Percentiles rank a stretch among this genome's conserved stretches.
These are phyloP conservation scores for Magnolia officinalis DNA, from an alignment of 164 flowering plant species.

Conservation along the genomic window DNA sequence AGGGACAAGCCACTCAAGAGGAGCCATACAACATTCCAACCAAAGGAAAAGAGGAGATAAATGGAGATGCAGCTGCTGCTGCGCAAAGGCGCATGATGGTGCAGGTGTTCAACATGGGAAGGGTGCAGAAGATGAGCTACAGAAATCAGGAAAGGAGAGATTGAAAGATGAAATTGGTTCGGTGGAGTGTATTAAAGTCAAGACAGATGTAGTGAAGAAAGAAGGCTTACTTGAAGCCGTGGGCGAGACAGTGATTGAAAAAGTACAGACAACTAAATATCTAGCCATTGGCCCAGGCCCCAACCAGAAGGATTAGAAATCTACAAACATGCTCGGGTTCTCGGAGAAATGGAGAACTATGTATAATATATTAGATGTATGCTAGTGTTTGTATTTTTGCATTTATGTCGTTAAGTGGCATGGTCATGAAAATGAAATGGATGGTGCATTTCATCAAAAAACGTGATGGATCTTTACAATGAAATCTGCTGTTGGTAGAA, in stretches of 20 bases:
- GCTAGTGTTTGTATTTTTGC: background rate
- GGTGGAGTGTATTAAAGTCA: background rate
- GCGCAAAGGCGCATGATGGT: background rate
- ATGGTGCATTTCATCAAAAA: background rate
- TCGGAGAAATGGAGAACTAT: background rate
- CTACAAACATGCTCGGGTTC: background rate
- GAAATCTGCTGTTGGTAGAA: background rate
- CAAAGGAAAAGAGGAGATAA: background rate
- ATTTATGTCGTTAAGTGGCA: background rate
- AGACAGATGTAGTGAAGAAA: background rate
- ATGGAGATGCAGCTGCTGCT: background rate
- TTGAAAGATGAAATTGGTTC: background rate
- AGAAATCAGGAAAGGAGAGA: background rate
- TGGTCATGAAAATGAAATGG: background rate
- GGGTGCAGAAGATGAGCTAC: background rate
- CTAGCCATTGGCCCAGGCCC: constrained; percentile 34
- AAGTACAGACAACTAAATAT: constrained; percentile 47
- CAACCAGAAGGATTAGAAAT: background rate
- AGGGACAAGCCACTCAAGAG: background rate
- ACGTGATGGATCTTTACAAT: background rate
- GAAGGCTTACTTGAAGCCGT: constrained; percentile 47
- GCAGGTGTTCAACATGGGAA: background rate
- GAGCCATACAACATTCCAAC: background rate
- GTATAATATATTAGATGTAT: background rate
- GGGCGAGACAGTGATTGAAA: constrained; percentile 63